Conservation (phyloP, 768 basidiomycete genomes). For the Termitomyces sp. region DNA sequence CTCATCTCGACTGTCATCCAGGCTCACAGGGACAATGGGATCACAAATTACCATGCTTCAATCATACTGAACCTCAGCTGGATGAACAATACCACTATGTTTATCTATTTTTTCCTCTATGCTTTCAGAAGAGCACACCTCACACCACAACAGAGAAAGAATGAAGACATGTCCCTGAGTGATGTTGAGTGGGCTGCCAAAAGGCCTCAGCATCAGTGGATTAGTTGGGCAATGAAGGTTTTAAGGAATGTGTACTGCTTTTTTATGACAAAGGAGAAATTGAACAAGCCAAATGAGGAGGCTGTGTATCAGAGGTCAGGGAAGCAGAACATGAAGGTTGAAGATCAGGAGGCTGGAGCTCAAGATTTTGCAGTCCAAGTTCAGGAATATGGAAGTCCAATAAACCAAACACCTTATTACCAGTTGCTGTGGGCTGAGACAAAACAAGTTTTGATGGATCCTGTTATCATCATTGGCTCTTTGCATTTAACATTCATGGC, state of each 20-base stretch:
- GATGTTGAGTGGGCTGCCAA: neutral
- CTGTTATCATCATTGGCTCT: neutral
- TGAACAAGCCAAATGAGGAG: neutral
- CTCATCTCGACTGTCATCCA: constrained; percentile 22
- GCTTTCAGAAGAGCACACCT: neutral
- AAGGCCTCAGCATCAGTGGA: neutral
- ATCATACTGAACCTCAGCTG: constrained; percentile 9
- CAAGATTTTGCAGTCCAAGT: neutral
- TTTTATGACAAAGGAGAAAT: neutral
- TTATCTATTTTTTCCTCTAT: neutral
- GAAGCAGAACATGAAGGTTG: too few relatives aligned
- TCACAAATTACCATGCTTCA: neutral
- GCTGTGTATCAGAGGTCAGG: too few relatives aligned
- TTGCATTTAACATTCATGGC: constrained; percentile 2
- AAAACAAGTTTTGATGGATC: neutral
- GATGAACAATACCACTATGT: constrained; percentile 3
- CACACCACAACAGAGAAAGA: neutral
- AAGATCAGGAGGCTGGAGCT: too few relatives aligned
- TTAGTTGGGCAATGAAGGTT: neutral
- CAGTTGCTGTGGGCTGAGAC: neutral
- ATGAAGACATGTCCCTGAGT: neutral
- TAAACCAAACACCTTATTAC: neutral
- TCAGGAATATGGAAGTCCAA: neutral
- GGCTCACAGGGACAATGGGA: constrained; percentile 8
- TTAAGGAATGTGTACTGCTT: neutral